Conservation (phyloP, 176 grass and related monocot species). For the Aegilops bicornis region DNA sequence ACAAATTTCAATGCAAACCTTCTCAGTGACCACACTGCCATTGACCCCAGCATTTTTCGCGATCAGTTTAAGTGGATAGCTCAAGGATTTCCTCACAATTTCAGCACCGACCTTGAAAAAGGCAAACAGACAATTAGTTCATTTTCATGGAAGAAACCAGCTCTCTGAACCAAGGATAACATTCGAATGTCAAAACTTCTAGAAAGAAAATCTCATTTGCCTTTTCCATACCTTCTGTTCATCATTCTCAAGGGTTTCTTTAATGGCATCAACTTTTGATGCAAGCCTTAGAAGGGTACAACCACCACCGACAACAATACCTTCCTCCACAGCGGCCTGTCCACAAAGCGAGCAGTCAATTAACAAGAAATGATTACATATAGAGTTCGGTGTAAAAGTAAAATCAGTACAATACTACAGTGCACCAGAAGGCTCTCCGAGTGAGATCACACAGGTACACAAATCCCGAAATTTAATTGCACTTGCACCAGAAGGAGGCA, state of each 20-base stretch:
- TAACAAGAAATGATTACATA: background rate
- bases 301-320: conserved; percentile 92
- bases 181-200: background rate
- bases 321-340: conserved; percentile 91
- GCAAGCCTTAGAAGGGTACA: conserved; percentile 88
- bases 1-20: conserved; percentile 37
- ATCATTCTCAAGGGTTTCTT: conserved; percentile 86
- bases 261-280: conserved; percentile 82
- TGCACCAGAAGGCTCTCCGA: background rate
- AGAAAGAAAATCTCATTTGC: background rate
- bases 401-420: background rate
- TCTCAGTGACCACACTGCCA: conserved; percentile 83
- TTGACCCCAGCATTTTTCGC: conserved; percentile 96
- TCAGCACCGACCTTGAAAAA: conserved; percentile 76
- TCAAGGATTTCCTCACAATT: conserved; percentile 87
- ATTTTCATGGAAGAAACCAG: background rate
- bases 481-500: background rate
- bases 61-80: conserved; percentile 91
- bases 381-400: background rate
- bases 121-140: background rate
- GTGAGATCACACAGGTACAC: background rate
- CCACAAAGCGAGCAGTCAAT: background rate
- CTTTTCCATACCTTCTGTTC: conserved; percentile 68
- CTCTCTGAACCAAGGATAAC: background rate
- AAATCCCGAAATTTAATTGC: background rate